A percentile compares a stretch with the other conserved stretches of the same genome.
Conservation (phyloP, 164 flowering plant species). For the Vitis cinerea region DNA sequence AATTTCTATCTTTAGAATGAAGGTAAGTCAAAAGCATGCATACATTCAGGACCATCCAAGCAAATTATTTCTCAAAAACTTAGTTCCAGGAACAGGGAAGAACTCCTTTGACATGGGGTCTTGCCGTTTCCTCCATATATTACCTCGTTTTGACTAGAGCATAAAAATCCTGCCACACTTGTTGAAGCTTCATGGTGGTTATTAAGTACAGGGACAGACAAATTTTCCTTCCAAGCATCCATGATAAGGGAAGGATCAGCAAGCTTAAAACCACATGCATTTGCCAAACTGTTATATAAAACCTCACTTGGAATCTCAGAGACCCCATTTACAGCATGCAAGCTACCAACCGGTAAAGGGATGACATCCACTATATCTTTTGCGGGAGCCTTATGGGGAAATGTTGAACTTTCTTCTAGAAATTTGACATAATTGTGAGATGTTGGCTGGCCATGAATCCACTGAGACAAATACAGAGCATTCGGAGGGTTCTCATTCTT, state of each 20-base stretch:
- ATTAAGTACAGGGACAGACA: conserved; percentile 7
- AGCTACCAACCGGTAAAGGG: conserved; percentile 11
- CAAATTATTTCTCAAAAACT: too few species aligned
- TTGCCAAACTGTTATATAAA: background rate
- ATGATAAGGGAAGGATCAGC: conserved; percentile 7
- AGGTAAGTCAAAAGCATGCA: too few species aligned
- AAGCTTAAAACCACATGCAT: background rate
- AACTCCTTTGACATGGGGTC: conserved; percentile 7
- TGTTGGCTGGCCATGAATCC: conserved; percentile 11
- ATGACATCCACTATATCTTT: conserved; percentile 12
- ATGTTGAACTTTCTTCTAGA: conserved; percentile 19
- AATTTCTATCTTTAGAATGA: background rate
- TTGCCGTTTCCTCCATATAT: conserved; percentile 2
- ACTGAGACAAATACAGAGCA: conserved; percentile 10
- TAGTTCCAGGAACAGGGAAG: background rate
- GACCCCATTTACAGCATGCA: conserved; percentile 5
- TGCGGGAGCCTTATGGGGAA: conserved; percentile 7
- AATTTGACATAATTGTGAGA: conserved; percentile 17
- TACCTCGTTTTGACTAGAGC: background rate
- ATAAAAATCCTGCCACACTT: background rate
- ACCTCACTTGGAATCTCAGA: conserved; percentile 13
- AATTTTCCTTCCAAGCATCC: conserved; percentile 17
- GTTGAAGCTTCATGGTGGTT: conserved; percentile 9
- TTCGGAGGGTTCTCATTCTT: conserved; percentile 6
- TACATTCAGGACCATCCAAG: too few species aligned